phyloP scores from a whole-genome alignment of 164 flowering plant genomes.

The Warburgia ugandensis region DNA sequence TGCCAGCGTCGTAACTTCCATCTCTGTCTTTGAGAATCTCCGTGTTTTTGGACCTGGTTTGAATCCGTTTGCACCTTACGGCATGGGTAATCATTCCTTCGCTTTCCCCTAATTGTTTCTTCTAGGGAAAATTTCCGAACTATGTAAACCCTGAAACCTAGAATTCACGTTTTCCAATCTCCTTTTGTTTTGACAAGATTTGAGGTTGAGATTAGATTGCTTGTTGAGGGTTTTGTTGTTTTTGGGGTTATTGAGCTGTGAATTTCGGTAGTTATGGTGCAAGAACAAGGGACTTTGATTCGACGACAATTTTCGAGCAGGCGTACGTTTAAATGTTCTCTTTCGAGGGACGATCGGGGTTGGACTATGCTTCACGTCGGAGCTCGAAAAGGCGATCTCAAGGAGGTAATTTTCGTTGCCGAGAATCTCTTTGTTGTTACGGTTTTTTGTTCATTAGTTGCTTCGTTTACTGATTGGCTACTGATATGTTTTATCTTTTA shows the following conservation, averaged over 20 bases:
- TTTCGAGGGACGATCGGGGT: conserved; percentile 77
- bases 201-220: neutral
- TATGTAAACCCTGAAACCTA: conserved; percentile 15
- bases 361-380: conserved; percentile 89
- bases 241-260: neutral
- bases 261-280: conserved; percentile 18
- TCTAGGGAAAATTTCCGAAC: neutral
- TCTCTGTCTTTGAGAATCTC: conserved; percentile 34
- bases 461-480: neutral
- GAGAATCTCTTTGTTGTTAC: too few relatives aligned
- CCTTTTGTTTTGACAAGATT: neutral
- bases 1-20: conserved; percentile 17
- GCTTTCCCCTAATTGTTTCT: conserved; percentile 47
- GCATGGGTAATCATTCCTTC: conserved; percentile 62
- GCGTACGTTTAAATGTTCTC: conserved; percentile 32
- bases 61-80: conserved; percentile 81
- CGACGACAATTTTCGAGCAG: conserved; percentile 40
- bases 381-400: conserved; percentile 82
- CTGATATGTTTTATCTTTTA: too few relatives aligned
- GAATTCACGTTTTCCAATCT: neutral
- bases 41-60: conserved; percentile 89
- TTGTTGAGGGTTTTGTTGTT: neutral
- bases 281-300: conserved; percentile 22
- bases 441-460: neutral
- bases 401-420: conserved; percentile 32